Base-by-base conservation (phyloP, 306 rosid genomes). In the Cicer chorassanicum region DNA sequence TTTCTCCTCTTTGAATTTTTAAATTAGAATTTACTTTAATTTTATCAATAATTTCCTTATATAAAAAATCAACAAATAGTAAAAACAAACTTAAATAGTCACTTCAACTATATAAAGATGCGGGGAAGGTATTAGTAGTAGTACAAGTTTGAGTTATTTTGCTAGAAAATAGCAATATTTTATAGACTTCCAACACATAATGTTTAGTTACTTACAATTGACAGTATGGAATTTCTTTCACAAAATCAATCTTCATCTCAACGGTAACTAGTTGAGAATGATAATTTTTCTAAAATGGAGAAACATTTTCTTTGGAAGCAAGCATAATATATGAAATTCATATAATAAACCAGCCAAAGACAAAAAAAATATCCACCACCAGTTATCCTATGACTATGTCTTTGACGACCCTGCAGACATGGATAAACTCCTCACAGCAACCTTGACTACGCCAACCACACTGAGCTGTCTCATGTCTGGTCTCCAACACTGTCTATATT, bases 361-460 rank as follows among this genome's bases (percentile, higher is more conserved):
- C 62, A 73, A 45, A 68, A 48, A 70, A 46, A 29, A 29, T 29
- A 29, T 24, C 77, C 42, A 18, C 39, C 73, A 7, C n/a, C 16
- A 54, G 49, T 54, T 68, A 41, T 57, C 49, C 69, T 67, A 81
- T 48, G 81, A 81, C 72, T 72, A 81, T 38, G 84, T 82, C 45
- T 70, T 81, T 6, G 99, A 92, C 21, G 93, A 64, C 56, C 96
- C 96, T 3, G 87, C 87, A 45, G 60, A 82, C 87, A 92, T 85
- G 41, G 93, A 86, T 81, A 68, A 86, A 85, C 96, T 80, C 92
- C 98, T 86, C 80, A 94, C 93, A 5, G 92, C 97, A 81, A 90
- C 85, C 84, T 79, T 90, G 61, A 94, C 89, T 10, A 86, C 89
- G n/a, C 97, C 97, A 55, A 94, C 92, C 6, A 90, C 85, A 24